phyloP scores from a whole-genome alignment of 208 protist species.

The Crithidia mellificae region DNA sequence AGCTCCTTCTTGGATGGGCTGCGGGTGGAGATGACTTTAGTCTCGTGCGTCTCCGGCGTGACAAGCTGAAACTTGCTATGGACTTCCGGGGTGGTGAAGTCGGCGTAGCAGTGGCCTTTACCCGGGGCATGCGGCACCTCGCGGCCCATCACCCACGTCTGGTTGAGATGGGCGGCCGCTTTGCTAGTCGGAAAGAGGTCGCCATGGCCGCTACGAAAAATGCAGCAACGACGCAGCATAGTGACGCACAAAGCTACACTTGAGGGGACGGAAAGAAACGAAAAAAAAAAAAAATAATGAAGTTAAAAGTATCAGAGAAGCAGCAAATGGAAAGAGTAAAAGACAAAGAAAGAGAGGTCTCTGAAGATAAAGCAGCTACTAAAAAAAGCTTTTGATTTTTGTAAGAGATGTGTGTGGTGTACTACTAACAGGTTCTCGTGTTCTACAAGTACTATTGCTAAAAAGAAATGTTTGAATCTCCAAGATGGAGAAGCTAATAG shows the following conservation, averaged over 20 bases:
- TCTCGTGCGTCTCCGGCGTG: slow-evolving; percentile 40
- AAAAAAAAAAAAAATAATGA: slow-evolving; percentile 10
- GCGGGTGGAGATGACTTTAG: slow-evolving; percentile 22
- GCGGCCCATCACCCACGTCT: slow-evolving; percentile 58
- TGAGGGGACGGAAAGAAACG: background rate
- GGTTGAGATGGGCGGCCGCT: slow-evolving; percentile 65
- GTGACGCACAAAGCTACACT: slow-evolving; percentile 17
- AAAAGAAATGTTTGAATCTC: too few species aligned
- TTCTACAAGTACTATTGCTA: too few species aligned
- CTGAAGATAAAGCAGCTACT: background rate
- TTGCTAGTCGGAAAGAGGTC: slow-evolving; percentile 87
- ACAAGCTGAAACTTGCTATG: slow-evolving; percentile 58
- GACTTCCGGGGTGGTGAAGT: slow-evolving; percentile 37
- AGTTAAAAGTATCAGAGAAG: too few species aligned
- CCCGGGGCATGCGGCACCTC: slow-evolving; percentile 52
- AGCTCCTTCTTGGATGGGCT: slow-evolving; percentile 13
- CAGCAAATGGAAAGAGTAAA: background rate
- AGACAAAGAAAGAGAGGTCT: too few species aligned
- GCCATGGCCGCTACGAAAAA: slow-evolving; percentile 57
- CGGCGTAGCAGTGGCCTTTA: slow-evolving; percentile 53
- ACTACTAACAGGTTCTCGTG: too few species aligned
- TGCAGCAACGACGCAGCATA: slow-evolving; percentile 37
- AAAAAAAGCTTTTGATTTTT: background rate
- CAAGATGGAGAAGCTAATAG: too few species aligned
- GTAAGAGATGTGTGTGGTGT: too few species aligned